Conservation (phyloP, 1,284 basidiomycete species). For the Quambalaria eucalypti region DNA sequence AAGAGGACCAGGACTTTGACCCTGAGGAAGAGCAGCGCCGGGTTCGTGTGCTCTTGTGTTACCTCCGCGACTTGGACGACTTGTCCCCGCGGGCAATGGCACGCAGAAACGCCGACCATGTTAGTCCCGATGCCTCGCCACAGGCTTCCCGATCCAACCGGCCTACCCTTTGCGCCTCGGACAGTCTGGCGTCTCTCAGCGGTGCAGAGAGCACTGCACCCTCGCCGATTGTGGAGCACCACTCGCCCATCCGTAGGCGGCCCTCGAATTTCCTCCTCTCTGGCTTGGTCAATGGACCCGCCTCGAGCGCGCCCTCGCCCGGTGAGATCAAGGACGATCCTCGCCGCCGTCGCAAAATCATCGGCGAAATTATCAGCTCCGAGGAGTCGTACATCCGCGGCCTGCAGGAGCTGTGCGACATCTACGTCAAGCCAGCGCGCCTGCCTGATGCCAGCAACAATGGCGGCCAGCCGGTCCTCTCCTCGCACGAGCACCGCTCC, state of each 20-base stretch:
- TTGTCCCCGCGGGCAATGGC: constrained; percentile 47
- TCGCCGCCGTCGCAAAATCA: constrained; percentile 35
- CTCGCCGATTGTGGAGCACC: not conserved
- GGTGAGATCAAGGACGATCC: constrained; percentile 37
- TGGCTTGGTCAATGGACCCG: no score
- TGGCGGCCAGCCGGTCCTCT: constrained; percentile 64
- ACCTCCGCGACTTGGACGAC: constrained; percentile 88
- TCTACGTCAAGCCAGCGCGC: constrained; percentile 83
- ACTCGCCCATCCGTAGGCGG: not conserved
- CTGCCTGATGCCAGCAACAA: constrained; percentile 52
- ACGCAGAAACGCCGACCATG: no score
- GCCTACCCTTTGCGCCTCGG: no score
- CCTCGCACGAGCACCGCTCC: constrained; percentile 72
- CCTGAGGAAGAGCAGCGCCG: not conserved
- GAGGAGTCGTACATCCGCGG: constrained; percentile 91
- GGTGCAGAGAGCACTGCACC: no score
- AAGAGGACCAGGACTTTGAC: no score
- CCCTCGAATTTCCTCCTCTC: not conserved
- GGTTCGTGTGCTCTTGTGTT: constrained; percentile 80
- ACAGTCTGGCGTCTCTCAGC: no score
- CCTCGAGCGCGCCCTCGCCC: not conserved
- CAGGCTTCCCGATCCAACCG: no score
- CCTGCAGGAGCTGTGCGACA: constrained; percentile 81
- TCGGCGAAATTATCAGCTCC: constrained; percentile 58
- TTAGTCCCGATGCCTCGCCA: no score